Percentiles rank a stretch among this genome's conserved stretches.
phyloP scores from a whole-genome alignment of 257 asterid genomes.

The Voacanga thouarsii region DNA sequence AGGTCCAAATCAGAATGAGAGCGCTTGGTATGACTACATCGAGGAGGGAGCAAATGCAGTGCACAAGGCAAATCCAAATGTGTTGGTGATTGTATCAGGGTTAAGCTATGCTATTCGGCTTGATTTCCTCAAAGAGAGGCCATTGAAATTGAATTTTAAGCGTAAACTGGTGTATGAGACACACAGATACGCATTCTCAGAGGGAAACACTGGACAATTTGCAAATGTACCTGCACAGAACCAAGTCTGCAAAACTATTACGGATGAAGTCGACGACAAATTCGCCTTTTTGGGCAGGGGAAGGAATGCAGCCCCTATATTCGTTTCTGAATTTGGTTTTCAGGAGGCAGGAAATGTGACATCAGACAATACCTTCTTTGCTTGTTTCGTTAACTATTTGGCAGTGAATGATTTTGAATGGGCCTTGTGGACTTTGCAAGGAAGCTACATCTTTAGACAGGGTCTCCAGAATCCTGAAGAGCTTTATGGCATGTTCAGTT shows the following conservation, averaged over 20 bases:
- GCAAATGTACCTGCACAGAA: neutral
- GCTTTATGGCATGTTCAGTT: conserved; percentile 40
- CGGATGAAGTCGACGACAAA: conserved; percentile 11
- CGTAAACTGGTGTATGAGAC: conserved; percentile 63
- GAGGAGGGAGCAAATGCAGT: conserved; percentile 49
- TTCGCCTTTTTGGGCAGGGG: conserved; percentile 18
- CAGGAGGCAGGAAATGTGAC: conserved; percentile 24
- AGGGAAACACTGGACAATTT: neutral
- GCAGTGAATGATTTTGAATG: conserved; percentile 56
- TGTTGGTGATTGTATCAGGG: conserved; percentile 68
- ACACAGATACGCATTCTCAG: conserved; percentile 55
- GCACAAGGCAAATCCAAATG: conserved; percentile 41
- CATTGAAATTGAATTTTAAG: conserved; percentile 24
- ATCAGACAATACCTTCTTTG: conserved; percentile 32
- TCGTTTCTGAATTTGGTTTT: conserved; percentile 55
- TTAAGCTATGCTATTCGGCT: conserved; percentile 37
- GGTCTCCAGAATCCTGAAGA: conserved; percentile 38
- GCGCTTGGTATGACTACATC: conserved; percentile 56
- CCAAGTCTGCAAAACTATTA: conserved; percentile 12
- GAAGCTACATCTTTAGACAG: conserved; percentile 41
- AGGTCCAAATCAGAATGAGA: conserved; percentile 40
- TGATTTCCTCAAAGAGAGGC: conserved; percentile 29
- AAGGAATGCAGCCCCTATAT: conserved; percentile 41
- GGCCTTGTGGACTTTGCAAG: conserved; percentile 61
- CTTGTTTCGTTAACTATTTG: conserved; percentile 37